Evolutionary conservation across 306 rosid species (phyloP), one percentile per base, ranked within the genome.

Genomic region (Clitoria ternatea): DNA sequence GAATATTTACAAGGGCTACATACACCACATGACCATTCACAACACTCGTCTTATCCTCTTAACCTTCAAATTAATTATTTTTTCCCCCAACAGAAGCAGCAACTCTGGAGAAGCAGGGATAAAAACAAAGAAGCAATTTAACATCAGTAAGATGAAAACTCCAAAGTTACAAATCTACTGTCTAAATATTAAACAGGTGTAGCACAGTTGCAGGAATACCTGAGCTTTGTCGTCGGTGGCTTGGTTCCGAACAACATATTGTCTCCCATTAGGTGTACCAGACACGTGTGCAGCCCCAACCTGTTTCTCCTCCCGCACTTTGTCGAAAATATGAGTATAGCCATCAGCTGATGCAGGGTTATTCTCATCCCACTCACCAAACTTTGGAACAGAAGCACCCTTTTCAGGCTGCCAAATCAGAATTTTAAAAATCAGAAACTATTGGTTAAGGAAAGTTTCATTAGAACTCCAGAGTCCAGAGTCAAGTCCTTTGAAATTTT

Each of bases 381-480:
- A 88, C 67, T 83, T 88, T 0, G 97, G 97, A 79, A 91, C 92
- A 45, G 97, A 88, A 71, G 96, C 88, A 49, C 86, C 97, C 23
- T 73, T 83, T 22, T 91, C 92, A 45, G 91, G 89, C 95, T 88
- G 91, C 66, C 70, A 83, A 18, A 72, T 17, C 43, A 70, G 32
- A 77, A 61, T 32, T 22, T 59, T 14, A 35, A 8, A 33, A 4
- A 23, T 77, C 48, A 79, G 52, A 52, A 64, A 36, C 22, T 43
- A 32, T 43, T 32, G 45, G 17, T 9, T 19, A 62, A 55, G 56
- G 29, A 52, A 78, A 12, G 30, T 70, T 23, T 29, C 12, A 66
- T 33, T 6, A 55, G 5, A n/a, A n/a, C n/a, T n/a, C n/a, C n/a
- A 44, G 62, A 63, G 37, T 44, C 14, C 37, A 5, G 42, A 47